Percentiles rank a stretch among this genome's conserved stretches.
Evolutionary conservation across 2,329 filamentous ascomycete species (phyloP).

Genomic region (Ambrosiella xylebori): DNA sequence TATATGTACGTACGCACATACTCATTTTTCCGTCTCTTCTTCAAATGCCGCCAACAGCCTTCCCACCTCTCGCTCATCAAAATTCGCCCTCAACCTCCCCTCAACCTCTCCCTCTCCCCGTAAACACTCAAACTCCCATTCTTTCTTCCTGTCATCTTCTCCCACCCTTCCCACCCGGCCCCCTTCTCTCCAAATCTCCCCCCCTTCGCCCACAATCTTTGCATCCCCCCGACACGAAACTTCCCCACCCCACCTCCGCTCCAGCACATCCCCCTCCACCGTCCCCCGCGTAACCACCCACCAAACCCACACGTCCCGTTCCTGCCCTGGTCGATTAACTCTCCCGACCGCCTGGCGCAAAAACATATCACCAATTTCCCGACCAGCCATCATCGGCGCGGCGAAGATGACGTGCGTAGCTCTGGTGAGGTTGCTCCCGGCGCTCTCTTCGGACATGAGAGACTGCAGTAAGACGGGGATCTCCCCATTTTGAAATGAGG

Average conservation of each 20-base stretch:
- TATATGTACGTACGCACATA: neutral
- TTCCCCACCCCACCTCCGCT: slow-evolving; percentile 16
- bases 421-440: slow-evolving; percentile 25
- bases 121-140: neutral
- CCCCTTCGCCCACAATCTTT: neutral
- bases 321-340: slow-evolving; percentile 24
- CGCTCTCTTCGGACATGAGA: slow-evolving; percentile 23
- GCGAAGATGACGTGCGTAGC: slow-evolving; percentile 28
- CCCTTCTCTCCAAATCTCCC: neutral
- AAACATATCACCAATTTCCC: slow-evolving; percentile 20
- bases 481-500: slow-evolving; percentile 9
- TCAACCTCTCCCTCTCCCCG: neutral
- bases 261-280: slow-evolving; percentile 25
- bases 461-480: slow-evolving; percentile 21
- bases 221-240: neutral
- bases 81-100: slow-evolving; percentile 3
- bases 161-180: neutral
- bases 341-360: slow-evolving; percentile 26
- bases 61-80: slow-evolving; percentile 12
- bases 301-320: slow-evolving; percentile 22
- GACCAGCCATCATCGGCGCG: slow-evolving; percentile 19
- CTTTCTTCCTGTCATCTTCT: neutral
- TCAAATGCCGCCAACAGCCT: slow-evolving; percentile 7
- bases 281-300: slow-evolving; percentile 24
- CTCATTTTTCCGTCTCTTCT: slow-evolving; percentile 5